Evolutionary conservation across 306 rosid genomes (phyloP), one percentile per base, ranked within the genome.

Genomic region (Quillaja saponaria): DNA sequence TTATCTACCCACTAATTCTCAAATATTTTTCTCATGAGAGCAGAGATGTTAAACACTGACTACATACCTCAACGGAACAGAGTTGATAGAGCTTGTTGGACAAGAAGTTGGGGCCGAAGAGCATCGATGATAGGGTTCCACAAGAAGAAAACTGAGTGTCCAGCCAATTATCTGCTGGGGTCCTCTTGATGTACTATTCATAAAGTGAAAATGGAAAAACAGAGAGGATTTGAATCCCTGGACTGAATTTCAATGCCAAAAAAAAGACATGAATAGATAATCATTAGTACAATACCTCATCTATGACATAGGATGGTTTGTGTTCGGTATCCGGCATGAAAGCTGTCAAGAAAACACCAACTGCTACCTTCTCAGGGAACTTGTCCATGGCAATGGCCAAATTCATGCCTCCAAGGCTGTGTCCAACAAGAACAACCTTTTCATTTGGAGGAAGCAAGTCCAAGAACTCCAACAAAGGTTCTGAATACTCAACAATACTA

Each of bases 331-430:
- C 85, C 1, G 85, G 88, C 66, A 67, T 8, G 42, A 71, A 56
- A 14, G 85, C 82, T 3, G 85, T 7, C 39, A 79, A 3, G 82
- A 82, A 82, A 21, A 79, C 78, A 34, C 78, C 84, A 14, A 21
- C 65, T 0, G 73, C 63, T 9, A 79, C 57, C 46, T 79, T 79
- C 10, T 70, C 46, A 0, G 76, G 84, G 62, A 66, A 69, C 1
- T 31, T 58, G 4, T 82, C 87, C 82, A 73, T 76, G 62, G 80
- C 80, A 8, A 79, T 45, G 49, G 80, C 77, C 53, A 82, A 13
- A 39, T 8, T 82, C 18, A 82, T 12, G 31, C 84, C 88, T 13
- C 84, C 85, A 0, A 79, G 63, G 76, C 85, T 76, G 49, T 82
- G 85, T 1, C 84, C 88, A 0, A 79, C 84, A 35, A 82, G 53